Evolutionary conservation across 2,329 filamentous ascomycete species (phyloP).

Genomic region (Exophiala xenobiotica): DNA sequence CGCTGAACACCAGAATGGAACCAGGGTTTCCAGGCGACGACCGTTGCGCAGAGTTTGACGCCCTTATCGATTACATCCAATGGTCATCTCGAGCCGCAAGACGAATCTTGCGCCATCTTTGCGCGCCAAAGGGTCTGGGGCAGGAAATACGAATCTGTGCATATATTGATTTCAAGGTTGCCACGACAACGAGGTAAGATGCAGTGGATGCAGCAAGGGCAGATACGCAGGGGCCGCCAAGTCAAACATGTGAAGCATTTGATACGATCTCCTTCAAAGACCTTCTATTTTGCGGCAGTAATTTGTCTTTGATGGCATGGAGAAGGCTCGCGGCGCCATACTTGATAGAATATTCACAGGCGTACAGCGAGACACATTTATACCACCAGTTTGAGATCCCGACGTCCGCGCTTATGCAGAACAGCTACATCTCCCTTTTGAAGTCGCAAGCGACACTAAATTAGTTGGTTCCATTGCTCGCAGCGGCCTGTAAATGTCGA

Average conservation of each 20-base stretch:
- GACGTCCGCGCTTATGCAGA: no score
- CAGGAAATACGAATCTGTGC: background rate
- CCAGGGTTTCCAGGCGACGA: constrained; percentile 15
- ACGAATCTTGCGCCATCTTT: constrained; percentile 16
- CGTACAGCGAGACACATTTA: no score
- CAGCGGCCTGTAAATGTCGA: constrained; percentile 17
- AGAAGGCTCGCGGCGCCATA: no score
- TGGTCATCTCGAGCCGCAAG: constrained; percentile 1
- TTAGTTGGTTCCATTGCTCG: background rate
- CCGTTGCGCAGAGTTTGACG: background rate
- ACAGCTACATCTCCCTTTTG: no score
- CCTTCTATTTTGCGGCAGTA: no score
- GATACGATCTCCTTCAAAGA: background rate
- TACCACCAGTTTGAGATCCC: no score
- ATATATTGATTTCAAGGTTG: background rate
- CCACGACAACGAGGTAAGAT: constrained; percentile 6
- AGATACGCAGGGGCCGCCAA: background rate
- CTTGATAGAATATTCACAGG: no score
- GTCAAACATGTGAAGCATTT: background rate
- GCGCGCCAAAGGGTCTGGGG: background rate
- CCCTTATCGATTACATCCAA: constrained; percentile 14
- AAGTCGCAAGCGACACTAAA: background rate
- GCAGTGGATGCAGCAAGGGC: no score
- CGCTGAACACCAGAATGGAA: constrained; percentile 4
- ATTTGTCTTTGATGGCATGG: no score